phyloP scores from a whole-genome alignment of 2,329 filamentous ascomycete species.

The Neoarthrinium moseri region DNA sequence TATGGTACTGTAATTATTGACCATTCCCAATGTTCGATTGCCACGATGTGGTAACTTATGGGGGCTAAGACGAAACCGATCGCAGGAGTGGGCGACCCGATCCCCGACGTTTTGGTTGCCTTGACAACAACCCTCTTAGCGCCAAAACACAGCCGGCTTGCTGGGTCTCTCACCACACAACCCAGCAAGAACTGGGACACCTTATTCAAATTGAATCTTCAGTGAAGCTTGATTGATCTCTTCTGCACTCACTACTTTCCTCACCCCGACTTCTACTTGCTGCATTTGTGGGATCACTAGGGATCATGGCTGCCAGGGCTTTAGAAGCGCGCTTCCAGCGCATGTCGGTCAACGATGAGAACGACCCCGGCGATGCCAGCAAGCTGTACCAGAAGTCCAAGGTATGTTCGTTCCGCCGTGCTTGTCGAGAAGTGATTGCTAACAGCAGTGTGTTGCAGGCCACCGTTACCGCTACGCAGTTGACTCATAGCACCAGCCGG shows the following conservation, averaged over 20 bases:
- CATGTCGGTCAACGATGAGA: conserved; percentile 87
- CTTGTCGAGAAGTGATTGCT: conserved; percentile 33
- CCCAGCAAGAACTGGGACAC: background rate
- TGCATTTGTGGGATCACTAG: background rate
- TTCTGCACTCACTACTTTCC: background rate
- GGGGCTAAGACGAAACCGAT: too few relatives aligned
- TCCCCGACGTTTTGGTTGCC: too few relatives aligned
- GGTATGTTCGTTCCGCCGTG: conserved; percentile 56
- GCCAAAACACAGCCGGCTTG: conserved; percentile 1
- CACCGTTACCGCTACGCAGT: conserved; percentile 41
- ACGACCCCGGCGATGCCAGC: conserved; percentile 58
- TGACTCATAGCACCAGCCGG: conserved; percentile 57
- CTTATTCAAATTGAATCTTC: background rate
- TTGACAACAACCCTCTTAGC: background rate
- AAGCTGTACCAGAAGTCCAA: conserved; percentile 71
- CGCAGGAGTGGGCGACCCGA: too few relatives aligned
- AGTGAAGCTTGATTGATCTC: background rate
- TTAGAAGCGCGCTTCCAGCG: conserved; percentile 88
- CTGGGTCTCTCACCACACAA: background rate
- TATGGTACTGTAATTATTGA: too few relatives aligned
- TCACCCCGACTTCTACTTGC: background rate
- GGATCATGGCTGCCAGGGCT: conserved; percentile 67
- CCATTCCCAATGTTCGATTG: too few relatives aligned
- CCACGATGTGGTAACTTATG: too few relatives aligned
- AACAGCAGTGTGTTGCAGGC: conserved; percentile 32